Evolutionary conservation across 257 asterid genomes (phyloP), one percentile per base, ranked within the genome.

Genomic region (Primulina huaijiensis): DNA sequence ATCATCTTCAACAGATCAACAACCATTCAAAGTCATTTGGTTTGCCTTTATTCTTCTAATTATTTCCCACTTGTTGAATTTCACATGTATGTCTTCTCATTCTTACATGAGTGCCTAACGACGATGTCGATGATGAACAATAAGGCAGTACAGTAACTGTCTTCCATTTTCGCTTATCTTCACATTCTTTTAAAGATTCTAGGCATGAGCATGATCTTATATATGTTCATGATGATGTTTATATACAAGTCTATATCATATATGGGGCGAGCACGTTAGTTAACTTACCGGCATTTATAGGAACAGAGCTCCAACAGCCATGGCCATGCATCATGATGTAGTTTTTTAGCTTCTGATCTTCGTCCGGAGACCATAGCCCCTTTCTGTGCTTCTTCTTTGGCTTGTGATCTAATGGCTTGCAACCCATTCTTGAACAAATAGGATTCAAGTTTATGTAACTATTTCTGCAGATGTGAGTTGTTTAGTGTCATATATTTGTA

Each of bases 361-460:
- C 97, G 43, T 92, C 97, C 0, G 98, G 96, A 2, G 96, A 88
- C 98, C 97, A 92, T 3, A 92, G 64, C 0, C 97, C 98, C 77
- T 85, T 89, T 94, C 77, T 89, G 80, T 80, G 85, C 83, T 83
- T 92, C 73, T 64, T 80, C 75, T 78, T 88, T 62, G 70, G 57
- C 71, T 73, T 84, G 31, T 50, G 57, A 50, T 82, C 90, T 2
- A 37, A 55, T 59, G 59, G 29, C 69, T 76, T 84, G 33, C 65
- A 62, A 53, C 78, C 87, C 96, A 88, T 88, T 72, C 14, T 76
- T 71, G n/a, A 14, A 53, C 62, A 29, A 69, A 23, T 8, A 6
- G 8, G 53, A 19, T 29, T n/a, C 50, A 43, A 60, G 2, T 12
- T 2, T 12, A 35, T 10, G 59, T 31, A 31, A 55, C 2, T 31